Conservation (phyloP, 495 filamentous ascomycete genomes). For the Astrothelium macrocarpum region DNA sequence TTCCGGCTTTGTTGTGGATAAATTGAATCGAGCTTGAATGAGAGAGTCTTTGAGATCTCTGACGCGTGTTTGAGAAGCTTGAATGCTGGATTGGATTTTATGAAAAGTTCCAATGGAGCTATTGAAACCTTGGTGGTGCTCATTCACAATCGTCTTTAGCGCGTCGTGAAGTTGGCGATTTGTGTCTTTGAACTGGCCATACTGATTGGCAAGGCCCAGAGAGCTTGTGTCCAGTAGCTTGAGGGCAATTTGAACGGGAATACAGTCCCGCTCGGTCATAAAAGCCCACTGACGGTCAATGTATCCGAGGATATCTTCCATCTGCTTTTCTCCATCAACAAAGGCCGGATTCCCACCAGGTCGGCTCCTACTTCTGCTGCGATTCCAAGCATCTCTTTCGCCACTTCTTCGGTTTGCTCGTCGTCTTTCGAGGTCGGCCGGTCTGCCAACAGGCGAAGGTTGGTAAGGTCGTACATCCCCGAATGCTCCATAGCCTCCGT, state of each 20-base stretch:
- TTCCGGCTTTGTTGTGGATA: constrained; percentile 83
- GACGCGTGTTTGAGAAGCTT: constrained; percentile 75
- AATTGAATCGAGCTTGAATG: constrained; percentile 66
- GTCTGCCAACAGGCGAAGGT: constrained; percentile 16
- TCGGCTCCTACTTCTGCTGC: constrained; percentile 20
- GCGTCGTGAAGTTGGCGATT: constrained; percentile 80
- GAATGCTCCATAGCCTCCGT: constrained; percentile 29
- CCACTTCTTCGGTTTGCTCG: constrained; percentile 24
- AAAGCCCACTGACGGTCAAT: constrained; percentile 86
- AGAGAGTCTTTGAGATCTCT: constrained; percentile 73
- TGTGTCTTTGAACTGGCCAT: constrained; percentile 69
- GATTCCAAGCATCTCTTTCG: constrained; percentile 14
- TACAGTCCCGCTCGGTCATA: constrained; percentile 76
- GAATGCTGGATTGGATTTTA: constrained; percentile 91
- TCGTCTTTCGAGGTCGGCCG: constrained; percentile 25
- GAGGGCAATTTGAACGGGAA: constrained; percentile 85
- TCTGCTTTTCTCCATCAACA: constrained; percentile 32
- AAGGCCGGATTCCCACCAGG: constrained; percentile 6
- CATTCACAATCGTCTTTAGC: constrained; percentile 91
- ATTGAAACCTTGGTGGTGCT: constrained; percentile 98
- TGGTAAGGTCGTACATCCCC: constrained; percentile 13
- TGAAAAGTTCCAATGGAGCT: constrained; percentile 98
- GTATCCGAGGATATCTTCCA: constrained; percentile 53
- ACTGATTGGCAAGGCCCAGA: constrained; percentile 78
- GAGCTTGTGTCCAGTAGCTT: constrained; percentile 91